Evolutionary conservation across 129 eudicot species (phyloP), one percentile per base, ranked within the genome.

Genomic region (Centrapalus pauciflorus): DNA sequence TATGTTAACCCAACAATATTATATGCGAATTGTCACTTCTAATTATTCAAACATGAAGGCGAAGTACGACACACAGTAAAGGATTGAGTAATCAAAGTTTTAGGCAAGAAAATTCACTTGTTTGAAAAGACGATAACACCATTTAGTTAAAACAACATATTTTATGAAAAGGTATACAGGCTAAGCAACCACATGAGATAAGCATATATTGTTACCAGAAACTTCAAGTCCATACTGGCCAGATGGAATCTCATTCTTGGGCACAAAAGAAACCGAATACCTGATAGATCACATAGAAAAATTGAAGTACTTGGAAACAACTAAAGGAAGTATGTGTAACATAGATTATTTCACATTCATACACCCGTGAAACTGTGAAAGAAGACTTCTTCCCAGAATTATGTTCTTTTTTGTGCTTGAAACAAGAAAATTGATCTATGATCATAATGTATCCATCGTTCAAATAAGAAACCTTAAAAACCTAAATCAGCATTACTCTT

Each of bases 241-340:
- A 20, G 96, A 41, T 46, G 96, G 86, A 79, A 72, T 10, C 73
- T 92, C 96, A 16, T 82, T 78, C 71, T 83, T 82, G 61, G 98
- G 77, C 69, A 92, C 96, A 28, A 92, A 52, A 52, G 96, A 83
- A 48, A 81, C 91, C 21, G 98, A 92, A 74, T 92, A 92, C 78
- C 98, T 92, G 83, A 64, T 21, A 43, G 14, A 55, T 61, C 67
- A 32, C 63, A 54, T n/a, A 17, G 38, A 51, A 28, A 25, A 58
- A 0, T 25, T 43, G 10, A 45, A 41, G 12, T 8, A 10, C 6
- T 61, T 24, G 52, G 10, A 27, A 33, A 1, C 50, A 20, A 9
- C 52, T 32, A 24, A 21, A 16, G 5, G n/a, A n/a, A n/a, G n/a
- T n/a, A n/a, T n/a, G n/a, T n/a, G n/a, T n/a, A n/a, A n/a, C n/a